A percentile compares a stretch with the other conserved stretches of the same genome.
phyloP scores from a whole-genome alignment of 192 early-diverging fungal genomes.

The Phlyctochytrium planicorne region DNA sequence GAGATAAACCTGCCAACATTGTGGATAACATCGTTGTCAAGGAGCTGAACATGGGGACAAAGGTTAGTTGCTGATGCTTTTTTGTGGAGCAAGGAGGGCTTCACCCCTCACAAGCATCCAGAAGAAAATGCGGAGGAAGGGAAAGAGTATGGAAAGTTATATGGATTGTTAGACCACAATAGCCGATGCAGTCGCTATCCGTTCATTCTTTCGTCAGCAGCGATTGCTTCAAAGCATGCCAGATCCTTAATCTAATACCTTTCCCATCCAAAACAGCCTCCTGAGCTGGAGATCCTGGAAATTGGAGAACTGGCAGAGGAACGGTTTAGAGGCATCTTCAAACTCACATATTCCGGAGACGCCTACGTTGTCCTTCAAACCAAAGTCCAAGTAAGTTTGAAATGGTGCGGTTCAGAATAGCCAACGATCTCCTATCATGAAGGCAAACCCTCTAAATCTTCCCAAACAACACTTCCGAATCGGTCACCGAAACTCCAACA shows the following conservation, averaged over 20 bases:
- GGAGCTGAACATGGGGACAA: slow-evolving; percentile 93
- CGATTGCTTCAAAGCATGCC: too few species aligned
- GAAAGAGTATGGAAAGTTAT: background rate
- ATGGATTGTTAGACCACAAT: too few species aligned
- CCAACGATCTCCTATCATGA: too few species aligned
- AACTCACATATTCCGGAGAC: slow-evolving; percentile 90
- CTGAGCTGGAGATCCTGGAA: slow-evolving; percentile 96
- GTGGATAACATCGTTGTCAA: slow-evolving; percentile 89
- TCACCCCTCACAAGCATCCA: too few species aligned
- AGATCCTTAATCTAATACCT: too few species aligned
- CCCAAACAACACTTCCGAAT: slow-evolving; percentile 19
- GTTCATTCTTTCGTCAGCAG: too few species aligned
- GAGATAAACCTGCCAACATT: slow-evolving; percentile 89
- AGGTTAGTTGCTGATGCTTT: slow-evolving; percentile 34
- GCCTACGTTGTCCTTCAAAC: slow-evolving; percentile 89
- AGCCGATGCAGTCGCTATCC: too few species aligned
- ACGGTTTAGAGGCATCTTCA: slow-evolving; percentile 93
- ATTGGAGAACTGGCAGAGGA: slow-evolving; percentile 95
- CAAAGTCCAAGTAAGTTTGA: slow-evolving; percentile 76
- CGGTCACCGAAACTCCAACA: slow-evolving; percentile 5
- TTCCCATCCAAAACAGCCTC: slow-evolving; percentile 68
- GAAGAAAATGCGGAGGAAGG: background rate
- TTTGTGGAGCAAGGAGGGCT: too few species aligned
- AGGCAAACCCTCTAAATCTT: slow-evolving; percentile 72
- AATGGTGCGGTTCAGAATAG: slow-evolving; percentile 7